A percentile compares a stretch with the other conserved stretches of the same genome.
Evolutionary conservation across 345 rosid species (phyloP).

Genomic region (Citrus sp.): DNA sequence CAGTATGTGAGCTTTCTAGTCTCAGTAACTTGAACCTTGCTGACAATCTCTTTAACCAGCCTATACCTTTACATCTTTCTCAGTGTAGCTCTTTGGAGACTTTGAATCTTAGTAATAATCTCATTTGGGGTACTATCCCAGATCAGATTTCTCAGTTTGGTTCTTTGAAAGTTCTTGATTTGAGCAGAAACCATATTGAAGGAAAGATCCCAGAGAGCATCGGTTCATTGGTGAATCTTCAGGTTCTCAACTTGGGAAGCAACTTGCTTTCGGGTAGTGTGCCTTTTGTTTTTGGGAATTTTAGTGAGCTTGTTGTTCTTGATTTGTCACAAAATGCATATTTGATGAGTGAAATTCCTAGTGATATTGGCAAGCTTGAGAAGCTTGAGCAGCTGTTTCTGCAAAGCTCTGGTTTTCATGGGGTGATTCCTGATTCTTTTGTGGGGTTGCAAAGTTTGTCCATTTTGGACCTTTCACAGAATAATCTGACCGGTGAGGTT

Average conservation of each 20-base stretch:
- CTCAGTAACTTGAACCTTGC: conserved; percentile 74
- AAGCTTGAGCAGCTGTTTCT: conserved; percentile 73
- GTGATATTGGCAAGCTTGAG: conserved; percentile 61
- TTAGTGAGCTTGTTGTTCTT: conserved; percentile 68
- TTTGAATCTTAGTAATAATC: conserved; percentile 67
- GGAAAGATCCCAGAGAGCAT: conserved; percentile 74
- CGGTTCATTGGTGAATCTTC: conserved; percentile 56
- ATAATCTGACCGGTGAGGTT: conserved; percentile 72
- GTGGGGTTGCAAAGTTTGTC: conserved; percentile 52
- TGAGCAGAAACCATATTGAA: conserved; percentile 69
- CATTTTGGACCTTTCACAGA: conserved; percentile 64
- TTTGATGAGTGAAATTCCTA: conserved; percentile 64
- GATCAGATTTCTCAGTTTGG: conserved; percentile 64
- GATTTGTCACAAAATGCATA: conserved; percentile 76
- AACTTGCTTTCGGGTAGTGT: conserved; percentile 74
- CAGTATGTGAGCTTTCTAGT: conserved; percentile 60
- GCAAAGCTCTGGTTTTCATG: conserved; percentile 77
- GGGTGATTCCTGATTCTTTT: conserved; percentile 70
- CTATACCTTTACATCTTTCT: conserved; percentile 79
- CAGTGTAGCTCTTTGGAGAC: conserved; percentile 60
- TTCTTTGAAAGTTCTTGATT: conserved; percentile 55
- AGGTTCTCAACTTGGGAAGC: conserved; percentile 64
- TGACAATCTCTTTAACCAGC: conserved; percentile 69
- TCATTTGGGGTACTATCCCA: conserved; percentile 81
- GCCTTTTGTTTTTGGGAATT: conserved; percentile 63